Base-by-base conservation (phyloP, 805 yeast genomes). In the Kazachstania viticola region DNA sequence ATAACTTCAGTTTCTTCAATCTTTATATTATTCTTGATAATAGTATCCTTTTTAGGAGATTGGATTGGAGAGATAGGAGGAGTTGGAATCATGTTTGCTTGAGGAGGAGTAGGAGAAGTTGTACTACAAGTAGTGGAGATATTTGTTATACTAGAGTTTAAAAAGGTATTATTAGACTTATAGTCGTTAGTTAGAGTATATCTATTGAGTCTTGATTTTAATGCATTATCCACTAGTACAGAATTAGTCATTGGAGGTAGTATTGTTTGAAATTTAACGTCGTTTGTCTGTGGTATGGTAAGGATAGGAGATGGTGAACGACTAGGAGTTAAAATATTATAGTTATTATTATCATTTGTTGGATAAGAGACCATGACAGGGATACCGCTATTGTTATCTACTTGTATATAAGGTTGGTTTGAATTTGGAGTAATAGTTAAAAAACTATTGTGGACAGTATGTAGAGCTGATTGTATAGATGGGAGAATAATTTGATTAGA, bases 171-270 rank as follows among this genome's bases (percentile, higher is more conserved):
- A 12, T 14, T 29, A 30, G 14, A 46, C 39, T 28, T 39, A 39
- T n/a, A n/a, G n/a, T n/a, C n/a, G n/a, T n/a, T n/a, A n/a, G n/a
- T n/a, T n/a, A n/a, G n/a, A n/a, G n/a, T n/a, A n/a, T n/a, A n/a
- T 27, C 36, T 41, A 30, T 49, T 45, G 29, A 49, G 30, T 29
- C 32, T 38, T 9, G 26, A 34, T 21, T 48, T 49, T 15, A 46
- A 33, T 25, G 44, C 46, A 27, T 43, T 36, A 27, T 48, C 55
- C 14, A 44, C 31, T 12, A 32, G 24, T 22, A 30, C 35, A 11
- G 44, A 31, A 25, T 35, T 34, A 2, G 41, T 30, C 14, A 44
- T 30, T n/a, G 40, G 29, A 12, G 50, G 50, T 21, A 46, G 24
- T 24, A 46, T 28, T 2, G 50, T 46, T 14, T 33, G 40, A n/a